Evolutionary conservation across 1,284 basidiomycete genomes (phyloP).

Genomic region (Phylloboletellus chloephorus): DNA sequence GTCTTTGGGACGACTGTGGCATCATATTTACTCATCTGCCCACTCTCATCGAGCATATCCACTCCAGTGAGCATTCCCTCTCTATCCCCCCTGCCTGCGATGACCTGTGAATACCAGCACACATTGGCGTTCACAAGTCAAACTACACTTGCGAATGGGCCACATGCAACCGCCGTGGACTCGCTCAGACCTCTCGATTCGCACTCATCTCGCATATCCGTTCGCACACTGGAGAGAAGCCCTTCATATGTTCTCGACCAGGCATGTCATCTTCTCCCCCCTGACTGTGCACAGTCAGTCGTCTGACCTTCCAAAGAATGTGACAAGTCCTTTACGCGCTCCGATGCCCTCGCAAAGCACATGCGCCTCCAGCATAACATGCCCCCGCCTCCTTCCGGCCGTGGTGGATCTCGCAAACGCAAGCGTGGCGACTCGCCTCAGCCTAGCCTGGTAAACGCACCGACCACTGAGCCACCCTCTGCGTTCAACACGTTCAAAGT

Average conservation of each 20-base stretch:
- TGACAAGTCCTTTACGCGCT: slow-evolving; percentile 89
- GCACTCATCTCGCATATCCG: slow-evolving; percentile 83
- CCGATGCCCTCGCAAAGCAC: slow-evolving; percentile 87
- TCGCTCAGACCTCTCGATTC: slow-evolving; percentile 82
- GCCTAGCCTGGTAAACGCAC: slow-evolving; percentile 26
- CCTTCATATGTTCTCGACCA: slow-evolving; percentile 77
- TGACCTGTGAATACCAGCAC: slow-evolving; percentile 41
- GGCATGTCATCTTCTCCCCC: slow-evolving; percentile 42
- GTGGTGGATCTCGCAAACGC: slow-evolving; percentile 62
- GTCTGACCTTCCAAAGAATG: slow-evolving; percentile 53
- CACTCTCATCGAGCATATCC: slow-evolving; percentile 73
- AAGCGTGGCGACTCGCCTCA: slow-evolving; percentile 44
- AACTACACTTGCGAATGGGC: slow-evolving; percentile 88
- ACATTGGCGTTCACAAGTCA: slow-evolving; percentile 82
- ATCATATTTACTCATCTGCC: slow-evolving; percentile 63
- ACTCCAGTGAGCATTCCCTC: slow-evolving; percentile 50
- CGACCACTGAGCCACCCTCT: slow-evolving; percentile 29
- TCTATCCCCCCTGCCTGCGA: background rate
- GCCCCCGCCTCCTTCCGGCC: slow-evolving; percentile 62
- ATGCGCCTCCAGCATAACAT: slow-evolving; percentile 85
- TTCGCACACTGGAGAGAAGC: slow-evolving; percentile 90
- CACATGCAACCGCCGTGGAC: slow-evolving; percentile 71
- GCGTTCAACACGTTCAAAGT: slow-evolving; percentile 61
- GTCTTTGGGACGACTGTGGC: slow-evolving; percentile 77
- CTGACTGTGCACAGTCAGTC: background rate